Percentiles rank a stretch among this genome's conserved stretches.
Conservation (phyloP, 768 basidiomycete species). For the Lactifluus pinguis region DNA sequence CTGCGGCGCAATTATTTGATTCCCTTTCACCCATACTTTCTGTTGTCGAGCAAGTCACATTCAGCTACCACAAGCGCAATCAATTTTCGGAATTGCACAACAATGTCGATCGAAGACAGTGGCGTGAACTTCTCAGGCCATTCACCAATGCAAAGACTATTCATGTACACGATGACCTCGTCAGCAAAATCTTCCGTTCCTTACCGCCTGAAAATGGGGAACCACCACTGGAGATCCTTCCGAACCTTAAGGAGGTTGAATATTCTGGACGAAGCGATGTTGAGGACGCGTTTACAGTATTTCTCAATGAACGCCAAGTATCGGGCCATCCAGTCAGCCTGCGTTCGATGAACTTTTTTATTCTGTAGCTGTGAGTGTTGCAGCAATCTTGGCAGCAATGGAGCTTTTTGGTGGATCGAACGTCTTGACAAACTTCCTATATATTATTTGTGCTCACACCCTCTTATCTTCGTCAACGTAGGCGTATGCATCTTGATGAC, state of each 20-base stretch:
- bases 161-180: not conserved
- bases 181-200: not conserved
- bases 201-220: not conserved
- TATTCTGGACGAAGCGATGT: not conserved
- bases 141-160: not conserved
- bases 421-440: no score
- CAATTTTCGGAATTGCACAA: not conserved
- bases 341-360: no score
- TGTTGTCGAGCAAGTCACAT: not conserved
- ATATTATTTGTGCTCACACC: no score
- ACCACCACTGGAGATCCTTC: not conserved
- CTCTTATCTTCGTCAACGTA: no score
- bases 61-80: not conserved
- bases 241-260: not conserved
- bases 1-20: no score
- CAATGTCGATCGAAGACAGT: not conserved
- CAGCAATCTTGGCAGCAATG: no score
- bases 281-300: not conserved
- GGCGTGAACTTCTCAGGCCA: not conserved
- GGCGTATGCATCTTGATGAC: no score
- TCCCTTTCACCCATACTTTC: not conserved
- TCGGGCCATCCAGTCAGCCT: not conserved
- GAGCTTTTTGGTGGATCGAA: no score
- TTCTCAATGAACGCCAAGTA: not conserved
- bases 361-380: no score